Evolutionary conservation across 352 stramenopile species (phyloP), one percentile per base, ranked within the genome.

Genomic region (Globisporangium orthogonon): DNA sequence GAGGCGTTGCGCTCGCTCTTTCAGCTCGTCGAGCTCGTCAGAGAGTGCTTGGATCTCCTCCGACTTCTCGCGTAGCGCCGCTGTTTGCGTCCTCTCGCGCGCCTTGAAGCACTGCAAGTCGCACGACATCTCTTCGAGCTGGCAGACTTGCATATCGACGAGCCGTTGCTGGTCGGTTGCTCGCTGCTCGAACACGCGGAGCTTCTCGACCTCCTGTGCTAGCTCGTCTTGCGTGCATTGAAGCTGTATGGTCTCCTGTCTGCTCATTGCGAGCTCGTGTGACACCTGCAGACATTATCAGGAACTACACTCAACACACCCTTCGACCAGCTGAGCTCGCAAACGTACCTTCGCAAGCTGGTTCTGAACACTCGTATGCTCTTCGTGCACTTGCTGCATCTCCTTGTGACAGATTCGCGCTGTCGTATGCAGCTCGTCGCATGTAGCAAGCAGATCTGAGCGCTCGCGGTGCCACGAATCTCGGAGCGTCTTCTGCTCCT

Each of bases 391-490:
- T 41, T 73, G 71, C 4, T 67, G 52, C 63, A 83, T 73, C 45
- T 76, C 72, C 2, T 63, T 11, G 39, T 70, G 63, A 18, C 72
- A 84, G 35, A 74, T 39, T 17, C 30, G 44, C 30, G 62, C 61
- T 0, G 76, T 71, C 3, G 60, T 53, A 30, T 84, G 58, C 23
- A 86, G 50, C n/a, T 58, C 54, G 13, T 63, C 31, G 43, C 63
- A 70, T 1, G 75, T 62, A 3, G 57, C 58, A 0, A 70, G 30
- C 14, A 83, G 43, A 39, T 81, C 71, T 6, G 47, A 39, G 4
- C 69, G 69, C 30, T 86, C 73, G 1, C 66, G 60, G n/a, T 50
- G 17, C 73, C 75, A 86, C 1, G 75, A 83, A 7, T 50, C 56
- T n/a, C 65, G 37, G 7, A 60, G 41, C 7, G 17, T 47, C 15